phyloP scores from a whole-genome alignment of 805 yeast genomes.

The Saccharomycopsis babjevae region DNA sequence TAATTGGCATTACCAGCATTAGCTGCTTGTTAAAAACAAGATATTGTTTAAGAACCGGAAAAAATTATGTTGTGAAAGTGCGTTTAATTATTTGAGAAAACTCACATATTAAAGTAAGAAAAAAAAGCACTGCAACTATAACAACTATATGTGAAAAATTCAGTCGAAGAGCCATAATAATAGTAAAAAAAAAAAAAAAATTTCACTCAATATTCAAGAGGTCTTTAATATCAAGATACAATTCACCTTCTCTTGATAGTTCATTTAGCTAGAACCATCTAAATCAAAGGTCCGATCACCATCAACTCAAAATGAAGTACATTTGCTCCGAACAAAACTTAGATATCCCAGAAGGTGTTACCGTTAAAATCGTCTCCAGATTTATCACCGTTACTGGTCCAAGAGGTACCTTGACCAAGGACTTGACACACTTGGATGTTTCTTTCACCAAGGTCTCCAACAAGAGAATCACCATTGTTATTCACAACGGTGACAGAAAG shows the following conservation, averaged over 20 bases:
- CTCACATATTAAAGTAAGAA: background rate
- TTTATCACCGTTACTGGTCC: constrained; percentile 87
- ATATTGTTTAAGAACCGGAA: too few species aligned
- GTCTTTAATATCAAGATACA: background rate
- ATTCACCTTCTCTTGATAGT: too few species aligned
- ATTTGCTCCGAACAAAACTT: constrained; percentile 78
- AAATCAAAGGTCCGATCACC: background rate
- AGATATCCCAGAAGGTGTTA: constrained; percentile 87
- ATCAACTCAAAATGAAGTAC: constrained; percentile 53
- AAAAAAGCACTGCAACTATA: too few species aligned
- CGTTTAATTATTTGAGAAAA: background rate
- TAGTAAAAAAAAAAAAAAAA: background rate
- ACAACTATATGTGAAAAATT: background rate
- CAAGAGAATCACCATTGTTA: constrained; percentile 75
- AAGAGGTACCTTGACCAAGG: constrained; percentile 88
- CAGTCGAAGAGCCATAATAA: background rate
- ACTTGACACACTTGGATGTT: constrained; percentile 90
- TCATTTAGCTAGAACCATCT: too few species aligned
- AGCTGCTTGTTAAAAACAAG: background rate
- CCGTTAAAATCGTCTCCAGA: constrained; percentile 88
- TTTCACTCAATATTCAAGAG: background rate
- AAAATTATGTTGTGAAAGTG: too few species aligned
- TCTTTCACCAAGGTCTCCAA: constrained; percentile 73
- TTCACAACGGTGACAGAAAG: constrained; percentile 99
- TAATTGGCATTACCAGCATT: background rate